These are phyloP conservation scores for Martensiomyces pterosporus DNA, from an alignment of 192 early-diverging fungal species.

Conservation along the genomic window DNA sequence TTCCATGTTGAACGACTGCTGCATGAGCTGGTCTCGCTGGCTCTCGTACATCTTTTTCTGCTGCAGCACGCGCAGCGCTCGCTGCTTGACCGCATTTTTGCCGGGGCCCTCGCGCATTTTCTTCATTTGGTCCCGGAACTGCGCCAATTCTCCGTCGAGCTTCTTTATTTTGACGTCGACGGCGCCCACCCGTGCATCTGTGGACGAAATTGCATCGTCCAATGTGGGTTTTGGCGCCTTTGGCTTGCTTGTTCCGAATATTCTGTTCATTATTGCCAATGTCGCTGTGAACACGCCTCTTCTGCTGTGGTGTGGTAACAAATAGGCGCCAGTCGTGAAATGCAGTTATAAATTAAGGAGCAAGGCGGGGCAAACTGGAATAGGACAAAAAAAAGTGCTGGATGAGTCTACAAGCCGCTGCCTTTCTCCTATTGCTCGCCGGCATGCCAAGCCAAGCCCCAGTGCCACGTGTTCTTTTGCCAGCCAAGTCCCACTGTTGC, in stretches of 20 bases:
- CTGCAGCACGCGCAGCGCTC: constrained; percentile 85
- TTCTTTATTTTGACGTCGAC: constrained; percentile 94
- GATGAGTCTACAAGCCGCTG: too few relatives aligned
- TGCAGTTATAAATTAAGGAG: too few relatives aligned
- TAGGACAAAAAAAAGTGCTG: too few relatives aligned
- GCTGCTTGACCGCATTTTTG: constrained; percentile 90
- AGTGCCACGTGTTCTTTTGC: too few relatives aligned
- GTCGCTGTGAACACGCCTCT: too few relatives aligned
- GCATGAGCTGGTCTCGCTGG: constrained; percentile 90
- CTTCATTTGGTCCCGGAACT: constrained; percentile 90
- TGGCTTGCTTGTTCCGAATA: constrained; percentile 85
- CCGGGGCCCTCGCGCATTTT: constrained; percentile 87
- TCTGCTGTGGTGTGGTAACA: too few relatives aligned
- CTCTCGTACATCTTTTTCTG: constrained; percentile 95
- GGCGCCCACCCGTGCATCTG: constrained; percentile 77
- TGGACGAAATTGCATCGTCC: constrained; percentile 79
- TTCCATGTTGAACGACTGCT: constrained; percentile 99
- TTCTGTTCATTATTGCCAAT: constrained; percentile 83
- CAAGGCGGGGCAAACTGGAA: too few relatives aligned
- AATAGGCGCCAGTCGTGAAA: too few relatives aligned
- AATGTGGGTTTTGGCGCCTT: constrained; percentile 83
- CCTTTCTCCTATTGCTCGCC: too few relatives aligned
- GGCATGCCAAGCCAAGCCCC: too few relatives aligned
- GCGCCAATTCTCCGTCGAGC: constrained; percentile 87
- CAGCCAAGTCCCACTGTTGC: too few relatives aligned